These are phyloP conservation scores for sunflower (Helianthus annuus) DNA, from an alignment of 129 eudicot genomes.

Conservation along the genomic window HanXRQr2.0-SUNRISE NC_035443.2:9722589-9723088, in stretches of 20 bases:
- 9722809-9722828: constrained; percentile 11
- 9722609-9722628: too few relatives aligned
- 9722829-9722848: constrained; percentile 9
- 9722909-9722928: not conserved
- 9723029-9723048: not conserved
- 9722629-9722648: too few relatives aligned
- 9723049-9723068: not conserved
- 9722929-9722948: constrained; percentile 16
- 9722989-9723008: not conserved
- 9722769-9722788: too few relatives aligned
- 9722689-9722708: too few relatives aligned
- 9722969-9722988: not conserved
- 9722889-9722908: constrained; percentile 11
- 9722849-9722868: constrained; percentile 19
- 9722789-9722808: not conserved
- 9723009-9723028: not conserved
- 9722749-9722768: not conserved
- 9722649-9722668: too few relatives aligned
- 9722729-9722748: too few relatives aligned
- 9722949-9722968: constrained; percentile 2
- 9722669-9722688: too few relatives aligned
- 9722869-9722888: constrained; percentile 17
- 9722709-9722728: too few relatives aligned
- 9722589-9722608: too few relatives aligned
- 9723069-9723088: not conserved